Percentiles rank a stretch among this genome's conserved stretches.
Conservation (phyloP, 2,329 filamentous ascomycete genomes). For the Tolypocladium guangdongense region DNA sequence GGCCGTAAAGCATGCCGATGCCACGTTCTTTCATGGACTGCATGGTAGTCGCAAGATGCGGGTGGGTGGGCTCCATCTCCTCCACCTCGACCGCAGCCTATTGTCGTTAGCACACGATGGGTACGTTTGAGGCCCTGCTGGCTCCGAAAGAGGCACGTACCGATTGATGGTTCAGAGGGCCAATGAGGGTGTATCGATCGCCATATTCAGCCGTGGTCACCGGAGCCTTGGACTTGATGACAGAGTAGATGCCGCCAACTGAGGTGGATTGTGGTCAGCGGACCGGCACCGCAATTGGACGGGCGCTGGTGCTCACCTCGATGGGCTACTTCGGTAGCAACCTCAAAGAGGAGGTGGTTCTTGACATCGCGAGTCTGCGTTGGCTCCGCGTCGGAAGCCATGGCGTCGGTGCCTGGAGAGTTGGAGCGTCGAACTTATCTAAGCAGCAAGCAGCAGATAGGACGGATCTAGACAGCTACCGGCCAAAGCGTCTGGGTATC, state of each 20-base stretch:
- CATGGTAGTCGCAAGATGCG: slow-evolving; percentile 71
- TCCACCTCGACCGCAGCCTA: slow-evolving; percentile 97
- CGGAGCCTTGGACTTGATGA: slow-evolving; percentile 96
- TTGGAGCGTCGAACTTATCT: background rate
- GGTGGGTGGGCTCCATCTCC: slow-evolving; percentile 73
- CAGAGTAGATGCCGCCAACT: slow-evolving; percentile 98
- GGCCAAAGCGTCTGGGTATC: background rate
- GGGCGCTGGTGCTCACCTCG: slow-evolving; percentile 50
- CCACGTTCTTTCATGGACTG: slow-evolving; percentile 88
- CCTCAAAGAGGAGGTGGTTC: slow-evolving; percentile 92
- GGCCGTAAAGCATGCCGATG: slow-evolving; percentile 80
- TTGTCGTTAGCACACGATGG: slow-evolving; percentile 3
- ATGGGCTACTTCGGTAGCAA: slow-evolving; percentile 95
- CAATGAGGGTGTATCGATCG: slow-evolving; percentile 89
- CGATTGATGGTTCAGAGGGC: slow-evolving; percentile 83
- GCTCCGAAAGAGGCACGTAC: slow-evolving; percentile 37
- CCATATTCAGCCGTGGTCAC: slow-evolving; percentile 98
- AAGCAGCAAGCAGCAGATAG: background rate
- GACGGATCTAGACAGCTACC: background rate
- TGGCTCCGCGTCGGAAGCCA: slow-evolving; percentile 34
- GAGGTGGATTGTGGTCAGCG: slow-evolving; percentile 1
- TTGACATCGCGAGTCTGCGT: slow-evolving; percentile 60
- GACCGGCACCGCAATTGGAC: slow-evolving; percentile 5
- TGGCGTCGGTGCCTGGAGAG: slow-evolving; percentile 18
- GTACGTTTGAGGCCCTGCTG: background rate